Conservation (phyloP, 108 stramenopile species). For the Skeletonema costatum region DNA sequence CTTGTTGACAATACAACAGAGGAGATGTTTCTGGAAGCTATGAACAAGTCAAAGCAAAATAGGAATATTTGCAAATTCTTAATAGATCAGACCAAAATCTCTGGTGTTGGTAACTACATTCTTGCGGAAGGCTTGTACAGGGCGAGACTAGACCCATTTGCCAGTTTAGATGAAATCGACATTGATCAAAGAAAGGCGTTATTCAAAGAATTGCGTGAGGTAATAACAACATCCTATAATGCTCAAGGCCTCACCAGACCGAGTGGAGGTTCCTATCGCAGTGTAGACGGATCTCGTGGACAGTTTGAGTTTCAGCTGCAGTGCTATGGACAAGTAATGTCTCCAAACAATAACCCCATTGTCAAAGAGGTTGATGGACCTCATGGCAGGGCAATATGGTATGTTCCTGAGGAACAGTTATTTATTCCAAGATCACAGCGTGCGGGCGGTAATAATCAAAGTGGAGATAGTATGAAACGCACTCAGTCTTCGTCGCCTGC, state of each 20-base stretch:
- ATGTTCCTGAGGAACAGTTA: constrained; percentile 68
- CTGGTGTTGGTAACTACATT: constrained; percentile 78
- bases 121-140: constrained; percentile 82
- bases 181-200: constrained; percentile 41
- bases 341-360: constrained; percentile 61
- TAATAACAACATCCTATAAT: constrained; percentile 58
- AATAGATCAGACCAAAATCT: constrained; percentile 76
- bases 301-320: constrained; percentile 73
- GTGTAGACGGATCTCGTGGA: constrained; percentile 51
- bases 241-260: constrained; percentile 63
- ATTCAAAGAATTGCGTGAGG: constrained; percentile 53
- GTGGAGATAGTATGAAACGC: not conserved
- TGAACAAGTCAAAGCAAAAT: constrained; percentile 45
- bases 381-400: constrained; percentile 83
- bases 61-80: constrained; percentile 85
- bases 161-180: constrained; percentile 60
- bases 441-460: not conserved
- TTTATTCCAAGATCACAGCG: constrained; percentile 56
- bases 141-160: constrained; percentile 77
- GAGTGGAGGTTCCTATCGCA: constrained; percentile 58
- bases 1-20: constrained; percentile 55
- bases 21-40: constrained; percentile 54
- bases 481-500: not conserved
- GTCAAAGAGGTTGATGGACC: constrained; percentile 70
- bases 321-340: constrained; percentile 68